Base-by-base conservation (phyloP, 2,329 filamentous ascomycete species). In the Trichophyton rubrum region DNA sequence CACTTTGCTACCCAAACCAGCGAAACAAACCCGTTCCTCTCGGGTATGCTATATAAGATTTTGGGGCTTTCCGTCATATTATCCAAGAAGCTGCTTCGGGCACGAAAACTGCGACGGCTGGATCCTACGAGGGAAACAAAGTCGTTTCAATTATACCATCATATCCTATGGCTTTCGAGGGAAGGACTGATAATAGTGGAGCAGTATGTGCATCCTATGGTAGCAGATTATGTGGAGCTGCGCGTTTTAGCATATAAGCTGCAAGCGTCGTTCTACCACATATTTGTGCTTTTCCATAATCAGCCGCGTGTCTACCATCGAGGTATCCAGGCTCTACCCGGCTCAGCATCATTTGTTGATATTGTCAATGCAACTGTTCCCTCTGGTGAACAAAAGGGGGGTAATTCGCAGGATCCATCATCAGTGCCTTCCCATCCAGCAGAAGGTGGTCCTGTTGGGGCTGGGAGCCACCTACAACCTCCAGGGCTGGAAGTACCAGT, bases 231-330 rank as follows among this genome's bases (percentile, higher is more conserved):
- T 74, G 84, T 79, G 69, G 91, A 95, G 72, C 84, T 96, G 61
- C 91, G 90, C 69, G 91, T 97, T 51, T 81, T 99, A 64, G 86
- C 89, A 20, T 89, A 90, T 71, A 99, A 97, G 74, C 81, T 99
- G 13, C 86, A 90, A 62, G 93, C 93, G 15, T 95, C 90, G 20
- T 95, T 97, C 71, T 93, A 95, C 68, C 92, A 99, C 75, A 90
- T 99, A 66, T 96, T 96, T 72, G 93, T 95, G 59, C 82, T 97
- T 11, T 97, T 96, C 70, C 90, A 96, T 77, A 96, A 96, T 74
- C 85, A 89, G 59, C 92, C 92, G 0, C 81, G 87, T 0, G 82
- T 96, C 61, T 86, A 85, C 51, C 77, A 80, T 40, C 80, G 83
- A 68, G 80, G 80, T 20, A 76, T 82, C 62, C 76, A 78, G 51